These are phyloP conservation scores for Ceratocystis albifundus DNA, from an alignment of 2,329 filamentous ascomycete species.

Conservation along the genomic window DNA sequence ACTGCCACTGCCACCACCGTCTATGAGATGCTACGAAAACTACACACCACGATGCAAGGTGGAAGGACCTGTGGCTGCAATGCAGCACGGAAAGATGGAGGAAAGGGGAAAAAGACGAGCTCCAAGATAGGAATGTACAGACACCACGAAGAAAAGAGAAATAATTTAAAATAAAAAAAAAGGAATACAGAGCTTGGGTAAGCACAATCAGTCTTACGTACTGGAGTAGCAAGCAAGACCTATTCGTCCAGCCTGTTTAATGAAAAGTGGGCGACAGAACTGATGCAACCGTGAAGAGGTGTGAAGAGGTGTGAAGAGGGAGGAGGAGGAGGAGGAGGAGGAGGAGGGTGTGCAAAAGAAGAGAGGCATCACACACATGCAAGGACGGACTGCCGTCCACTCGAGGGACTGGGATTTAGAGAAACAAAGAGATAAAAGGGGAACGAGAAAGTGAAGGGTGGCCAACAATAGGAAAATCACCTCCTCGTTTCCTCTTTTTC, in stretches of 20 bases:
- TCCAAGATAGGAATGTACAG: neutral
- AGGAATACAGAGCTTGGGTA: neutral
- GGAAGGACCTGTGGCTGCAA: neutral
- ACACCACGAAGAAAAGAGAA: neutral
- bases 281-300: conserved; percentile 5
- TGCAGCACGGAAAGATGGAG: neutral
- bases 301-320: too few relatives aligned
- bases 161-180: too few relatives aligned
- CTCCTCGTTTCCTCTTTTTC: neutral
- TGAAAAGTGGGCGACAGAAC: neutral
- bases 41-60: neutral
- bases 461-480: neutral
- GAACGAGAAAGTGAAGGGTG: neutral
- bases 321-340: too few relatives aligned
- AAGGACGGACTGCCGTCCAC: too few relatives aligned
- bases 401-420: neutral
- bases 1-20: neutral
- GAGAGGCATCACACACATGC: neutral
- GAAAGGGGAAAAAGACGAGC: neutral
- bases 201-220: neutral
- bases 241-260: neutral
- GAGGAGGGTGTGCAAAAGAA: neutral
- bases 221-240: neutral
- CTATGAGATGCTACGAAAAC: neutral
- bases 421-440: conserved; percentile 5